Evolutionary conservation across 345 rosid genomes (phyloP), one percentile per base, ranked within the genome.

Genomic region (Brassica carinata): DNA sequence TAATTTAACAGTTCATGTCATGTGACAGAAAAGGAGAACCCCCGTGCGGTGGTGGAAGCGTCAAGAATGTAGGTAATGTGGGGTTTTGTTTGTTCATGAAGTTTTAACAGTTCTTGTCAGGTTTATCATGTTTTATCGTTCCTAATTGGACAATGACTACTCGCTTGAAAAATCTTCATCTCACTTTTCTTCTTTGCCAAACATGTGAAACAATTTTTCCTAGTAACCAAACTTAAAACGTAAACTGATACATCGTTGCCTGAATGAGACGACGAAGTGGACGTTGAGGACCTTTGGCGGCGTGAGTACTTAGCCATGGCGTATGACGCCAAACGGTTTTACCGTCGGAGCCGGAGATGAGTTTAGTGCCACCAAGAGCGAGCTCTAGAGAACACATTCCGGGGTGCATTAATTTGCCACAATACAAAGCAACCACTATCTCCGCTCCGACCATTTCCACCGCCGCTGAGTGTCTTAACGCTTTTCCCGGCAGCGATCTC

Each of bases 241-340:
- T 4, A 48, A 30, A 19, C 4, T n/a, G 29, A 17, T 55, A 29
- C 2, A 14, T 64, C 71, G 23, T 19, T 19, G 93, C 99, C 98
- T 96, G 98, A 59, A 96, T 93, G 15, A 89, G 80, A 80, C 98
- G 98, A 69, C 99, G 97, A 8, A 96, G 85, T 67, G 99, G 98
- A 71, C 99, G 96, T 78, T 88, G 94, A 69, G 98, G 99, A 5
- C 99, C 98, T 72, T 89, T 96, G 73, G 99, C 98, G 0, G 97
- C 98, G 62, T 90, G 93, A n/a, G 97, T 88, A 17, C 99, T 96
- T 2, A 96, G 94, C 99, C 99, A 91, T 5, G 98, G 94, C 0
- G 98, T 91, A 70, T 91, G 98, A 6, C 98, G 87, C 99, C 99
- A 96, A 31, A 96, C 97, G 0, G 90, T 90, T 83, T 93, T 96